These are phyloP conservation scores for Erodium chrysanthum DNA, from an alignment of 441 rosid genomes.

Conservation along the genomic window DNA sequence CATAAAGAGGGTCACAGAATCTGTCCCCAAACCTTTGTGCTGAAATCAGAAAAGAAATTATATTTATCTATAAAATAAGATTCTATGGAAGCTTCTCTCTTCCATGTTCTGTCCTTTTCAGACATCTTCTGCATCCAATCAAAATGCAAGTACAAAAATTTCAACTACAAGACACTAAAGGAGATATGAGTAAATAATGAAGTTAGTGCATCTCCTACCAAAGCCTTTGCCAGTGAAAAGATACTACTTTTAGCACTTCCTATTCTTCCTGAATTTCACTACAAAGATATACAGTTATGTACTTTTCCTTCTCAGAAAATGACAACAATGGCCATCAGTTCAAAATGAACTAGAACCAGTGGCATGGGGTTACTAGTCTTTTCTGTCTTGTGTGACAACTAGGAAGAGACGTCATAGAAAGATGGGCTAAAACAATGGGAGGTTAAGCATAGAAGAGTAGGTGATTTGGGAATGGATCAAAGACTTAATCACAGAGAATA, in stretches of 20 bases:
- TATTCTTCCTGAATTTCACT: constrained; percentile 28
- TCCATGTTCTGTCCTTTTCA: constrained; percentile 6
- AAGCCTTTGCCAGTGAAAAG: constrained; percentile 13
- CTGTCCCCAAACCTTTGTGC: neutral
- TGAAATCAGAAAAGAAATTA: neutral
- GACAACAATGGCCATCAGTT: constrained; percentile 25
- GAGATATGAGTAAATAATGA: constrained; percentile 1
- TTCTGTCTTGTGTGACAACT: constrained; percentile 17
- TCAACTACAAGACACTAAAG: neutral
- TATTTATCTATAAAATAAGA: neutral
- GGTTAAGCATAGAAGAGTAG: neutral
- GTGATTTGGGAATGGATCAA: constrained; percentile 16
- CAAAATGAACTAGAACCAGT: constrained; percentile 24
- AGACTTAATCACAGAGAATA: constrained; percentile 47
- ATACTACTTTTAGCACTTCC: constrained; percentile 15
- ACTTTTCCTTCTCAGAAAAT: constrained; percentile 23
- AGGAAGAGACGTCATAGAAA: constrained; percentile 8
- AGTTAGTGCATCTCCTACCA: constrained; percentile 2
- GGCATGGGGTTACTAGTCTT: neutral
- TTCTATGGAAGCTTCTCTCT: constrained; percentile 9
- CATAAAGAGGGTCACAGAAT: neutral
- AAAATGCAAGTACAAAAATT: constrained; percentile 4
- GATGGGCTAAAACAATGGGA: neutral
- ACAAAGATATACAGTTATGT: neutral
- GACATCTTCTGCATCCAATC: constrained; percentile 1